These are phyloP conservation scores for Peronospora belbahrii DNA, from an alignment of 352 stramenopile species.

Conservation along the genomic window DNA sequence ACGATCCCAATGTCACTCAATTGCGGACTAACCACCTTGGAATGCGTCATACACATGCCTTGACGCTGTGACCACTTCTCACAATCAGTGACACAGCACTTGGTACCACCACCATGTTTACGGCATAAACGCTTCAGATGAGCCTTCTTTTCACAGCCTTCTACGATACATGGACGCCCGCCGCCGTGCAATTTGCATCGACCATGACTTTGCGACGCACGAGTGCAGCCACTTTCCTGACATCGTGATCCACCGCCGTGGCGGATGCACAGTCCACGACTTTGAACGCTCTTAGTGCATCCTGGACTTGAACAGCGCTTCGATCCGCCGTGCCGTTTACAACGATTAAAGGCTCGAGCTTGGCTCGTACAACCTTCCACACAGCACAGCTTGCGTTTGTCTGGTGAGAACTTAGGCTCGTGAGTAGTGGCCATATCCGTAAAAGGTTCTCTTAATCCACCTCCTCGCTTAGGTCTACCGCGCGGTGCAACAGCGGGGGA, in stretches of 20 bases:
- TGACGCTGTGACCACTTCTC: conserved; percentile 81
- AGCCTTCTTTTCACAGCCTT: conserved; percentile 75
- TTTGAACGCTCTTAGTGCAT: conserved; percentile 82
- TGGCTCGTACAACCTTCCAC: conserved; percentile 74
- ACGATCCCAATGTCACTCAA: conserved; percentile 1
- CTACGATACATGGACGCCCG: conserved; percentile 45
- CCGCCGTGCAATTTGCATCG: conserved; percentile 58
- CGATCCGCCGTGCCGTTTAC: conserved; percentile 76
- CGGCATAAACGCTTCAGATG: conserved; percentile 77
- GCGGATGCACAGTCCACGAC: conserved; percentile 49
- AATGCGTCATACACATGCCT: conserved; percentile 83
- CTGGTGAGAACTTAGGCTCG: conserved; percentile 49
- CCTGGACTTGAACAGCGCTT: conserved; percentile 67
- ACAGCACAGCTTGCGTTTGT: conserved; percentile 68
- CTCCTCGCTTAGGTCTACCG: conserved; percentile 9
- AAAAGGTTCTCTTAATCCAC: conserved; percentile 15
- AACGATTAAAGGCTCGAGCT: conserved; percentile 75
- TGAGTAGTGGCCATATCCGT: conserved; percentile 10
- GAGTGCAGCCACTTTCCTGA: conserved; percentile 39
- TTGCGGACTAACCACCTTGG: conserved; percentile 30
- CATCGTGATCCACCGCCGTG: conserved; percentile 75
- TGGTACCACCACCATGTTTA: conserved; percentile 73
- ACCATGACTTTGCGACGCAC: conserved; percentile 66
- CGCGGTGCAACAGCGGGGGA: not conserved
- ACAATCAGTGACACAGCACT: conserved; percentile 55